Base-by-base conservation (phyloP, 179 eudicot genomes). In the Pouteria campechiana region DNA sequence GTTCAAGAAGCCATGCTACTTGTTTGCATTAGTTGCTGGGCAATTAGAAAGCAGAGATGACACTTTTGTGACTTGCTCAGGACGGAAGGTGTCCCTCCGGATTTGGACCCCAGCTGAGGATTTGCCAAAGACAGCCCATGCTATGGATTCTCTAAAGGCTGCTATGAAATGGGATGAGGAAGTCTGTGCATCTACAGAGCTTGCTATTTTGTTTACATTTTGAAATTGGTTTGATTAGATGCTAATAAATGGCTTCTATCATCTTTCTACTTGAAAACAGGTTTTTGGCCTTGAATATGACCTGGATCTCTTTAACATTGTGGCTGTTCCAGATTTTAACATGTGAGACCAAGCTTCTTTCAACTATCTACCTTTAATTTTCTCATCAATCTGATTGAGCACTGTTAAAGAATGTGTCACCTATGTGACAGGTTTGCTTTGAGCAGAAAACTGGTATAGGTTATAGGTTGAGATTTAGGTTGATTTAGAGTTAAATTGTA, bases 131-230 rank as follows among this genome's bases (percentile, higher is more conserved):
- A 92, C 99, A 6, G 79, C 41, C 11, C 99, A 92, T 73, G 99
- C 99, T 35, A 92, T 92, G 99, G 79, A 92, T 68, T 92, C 96
- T 60, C 83, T 92, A 25, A 83, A 92, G 75, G 93, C 92, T 5
- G 88, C 99, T 17, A 92, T 92, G 99, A 92, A 92, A 67, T 92
- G 99, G 99, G 99, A 92, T 68, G 99, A 92, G 64, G 96, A 92
- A 53, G 99, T 87, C 28, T 42, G 90, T 48, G n/a, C n/a, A n/a
- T n/a, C n/a, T n/a, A n/a, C n/a, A n/a, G n/a, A n/a, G n/a, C n/a
- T n/a, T n/a, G n/a, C n/a, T n/a, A n/a, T n/a, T 30, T 37, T 42
- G 44, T 44, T 37, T 16, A 11, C 13, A 45, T 44, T 17, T 15
- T 5, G 16, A 11, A 19, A 8, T 34, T 27, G 36, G 25, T 41